Evolutionary conservation across 352 stramenopile species (phyloP), one percentile per base, ranked within the genome.

Genomic region (Phytopythium litorale): DNA sequence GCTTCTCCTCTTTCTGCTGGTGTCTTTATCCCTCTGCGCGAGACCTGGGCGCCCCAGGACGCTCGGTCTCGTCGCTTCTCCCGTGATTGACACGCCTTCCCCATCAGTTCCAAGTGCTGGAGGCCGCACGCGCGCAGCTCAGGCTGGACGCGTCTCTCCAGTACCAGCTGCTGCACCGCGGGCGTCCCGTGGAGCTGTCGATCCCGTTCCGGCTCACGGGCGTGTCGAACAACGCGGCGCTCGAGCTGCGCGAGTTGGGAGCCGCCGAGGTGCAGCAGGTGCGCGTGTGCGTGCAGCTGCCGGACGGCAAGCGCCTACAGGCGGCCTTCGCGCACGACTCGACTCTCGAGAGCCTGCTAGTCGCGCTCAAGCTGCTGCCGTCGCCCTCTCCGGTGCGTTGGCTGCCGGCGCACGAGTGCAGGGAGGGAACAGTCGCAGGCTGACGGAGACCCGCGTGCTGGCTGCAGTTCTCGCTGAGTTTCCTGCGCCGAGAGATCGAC

Each of bases 121-220:
- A 88, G 55, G 67, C 80, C 42, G 79, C 85, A 19, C 77, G 76
- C 12, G 66, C 70, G 43, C 70, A 86, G 19, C 91, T 92, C 63
- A 56, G 62, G 3, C 68, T 96, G 45, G 60, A 65, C 28, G 66
- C 75, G 28, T 63, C 74, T 32, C 52, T 56, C 32, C 71, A 79
- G 56, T 88, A 69, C 57, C 74, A 93, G 62, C 73, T 96, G 19
- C 57, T 81, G 50, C 87, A 95, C 63, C 86, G 84, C 52, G 73
- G 71, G 43, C 78, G 69, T 16, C 49, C 76, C 9, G 67, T 96
- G 21, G 88, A 96, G 59, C 63, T 93, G 45, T 91, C 88, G 19
- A 80, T 94, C 49, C 86, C 88, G 37, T 96, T 96, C 57, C 83
- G 86, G 5, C 73, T 96, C 30, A 93, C 88, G 16, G 88, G 88